Evolutionary conservation across 768 basidiomycete species (phyloP), one percentile per base, ranked within the genome.

Genomic region (Botryobasidium botryosum): DNA sequence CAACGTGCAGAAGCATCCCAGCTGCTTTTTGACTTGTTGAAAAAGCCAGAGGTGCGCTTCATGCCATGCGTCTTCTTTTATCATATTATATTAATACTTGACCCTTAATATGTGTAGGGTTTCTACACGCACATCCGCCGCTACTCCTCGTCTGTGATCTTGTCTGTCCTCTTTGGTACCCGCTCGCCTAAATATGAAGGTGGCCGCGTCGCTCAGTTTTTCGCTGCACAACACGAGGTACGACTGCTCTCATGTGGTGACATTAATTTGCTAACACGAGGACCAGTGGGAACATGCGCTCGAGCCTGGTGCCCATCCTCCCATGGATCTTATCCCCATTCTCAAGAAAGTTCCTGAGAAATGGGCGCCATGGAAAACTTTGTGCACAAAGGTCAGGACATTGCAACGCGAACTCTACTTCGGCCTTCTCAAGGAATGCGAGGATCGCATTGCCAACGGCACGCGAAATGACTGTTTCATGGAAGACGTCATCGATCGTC

Each of bases 271-370:
- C n/a, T n/a, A n/a, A n/a, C n/a, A n/a, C n/a, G n/a, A n/a, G n/a
- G n/a, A n/a, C n/a, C n/a, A 55, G 27, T 61, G 56, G 51, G 47
- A 53, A 6, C 43, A 54, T 6, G 52, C 55, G 8, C 45, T 61
- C 17, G 59, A 59, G 24, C 56, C 60, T 12, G 61, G 63, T n/a
- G 57, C 60, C n/a, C 53, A 59, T 36, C 61, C 63, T 5, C 63
- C 63, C 5, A 48, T 64, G 5, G 63, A 64, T 41, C 31, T 60
- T 13, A 45, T 64, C 28, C 62, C 63, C 2, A 47, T 61, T 23
- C 50, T 65, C 8, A 52, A 52, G 18, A 52, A 57, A 32, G 52
- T 65, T 2, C 64, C 64, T 3, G 61, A 58, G 38, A 53, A 61
- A 3, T 64, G 53, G 52, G 61, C 62, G 5, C 43, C 52, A 6